Evolutionary conservation across 2,329 filamentous ascomycete genomes (phyloP), one percentile per base, ranked within the genome.

Genomic region (Penicillium corylophilum): DNA sequence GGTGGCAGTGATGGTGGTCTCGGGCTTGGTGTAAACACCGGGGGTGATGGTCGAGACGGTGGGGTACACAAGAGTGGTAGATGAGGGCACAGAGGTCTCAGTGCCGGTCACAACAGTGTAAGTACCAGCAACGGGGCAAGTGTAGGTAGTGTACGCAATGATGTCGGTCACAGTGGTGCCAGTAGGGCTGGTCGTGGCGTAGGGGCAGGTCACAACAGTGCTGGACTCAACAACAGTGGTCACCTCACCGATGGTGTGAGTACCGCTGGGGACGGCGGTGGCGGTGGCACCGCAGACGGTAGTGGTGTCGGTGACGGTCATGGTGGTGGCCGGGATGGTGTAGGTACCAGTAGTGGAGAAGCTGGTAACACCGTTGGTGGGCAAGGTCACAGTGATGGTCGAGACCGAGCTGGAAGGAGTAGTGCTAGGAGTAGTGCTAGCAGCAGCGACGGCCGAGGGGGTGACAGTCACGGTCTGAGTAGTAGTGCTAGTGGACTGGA

Each of bases 301-400:
- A 61, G 84, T 87, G 54, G 82, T 81, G 71, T 84, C 77, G 56
- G 79, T 84, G 60, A 91, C 74, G 55, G 83, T 86, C 59, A 89
- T 67, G 56, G 87, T 92, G 61, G 81, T 87, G 53, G 87, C 86
- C 61, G 85, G 84, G 79, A 89, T 84, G 61, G 87, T 90, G 78
- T 90, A 91, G 56, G 81, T 82, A 72, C 88, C 88, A 28, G 87
- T 82, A 41, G 83, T 85, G 48, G 83, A 75, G 79, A 79, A 86
- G 43, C 70, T 75, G 56, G 77, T 79, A 47, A 78, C 71, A 45
- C 70, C 69, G 38, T 76, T 73, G 36, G 78, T 81, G 44, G 79
- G 79, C 48, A 79, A 71, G 36, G 61, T 56, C 10, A 53, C 53
- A 15, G 46, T 39, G 46, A 54, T 31, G 35, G 57, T 55, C 10